Percentiles rank a stretch among this genome's conserved stretches.
Evolutionary conservation across 73 alveolate genomes (phyloP).

Genomic region (Tetrahymena borealis): DNA sequence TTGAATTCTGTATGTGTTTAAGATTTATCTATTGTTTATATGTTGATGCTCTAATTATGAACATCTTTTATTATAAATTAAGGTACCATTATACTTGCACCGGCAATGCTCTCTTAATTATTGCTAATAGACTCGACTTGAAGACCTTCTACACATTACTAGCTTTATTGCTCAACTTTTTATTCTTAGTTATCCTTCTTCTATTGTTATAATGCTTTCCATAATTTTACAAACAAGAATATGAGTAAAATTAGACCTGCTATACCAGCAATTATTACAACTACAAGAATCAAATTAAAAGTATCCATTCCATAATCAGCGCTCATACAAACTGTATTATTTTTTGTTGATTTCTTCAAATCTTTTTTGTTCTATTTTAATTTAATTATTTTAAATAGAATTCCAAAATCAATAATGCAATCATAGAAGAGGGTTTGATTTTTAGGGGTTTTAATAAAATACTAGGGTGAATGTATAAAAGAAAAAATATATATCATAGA

Average conservation of each 20-base stretch:
- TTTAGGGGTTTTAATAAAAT: too few relatives aligned
- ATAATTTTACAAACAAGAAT: neutral
- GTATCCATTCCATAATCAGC: neutral
- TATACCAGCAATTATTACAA: neutral
- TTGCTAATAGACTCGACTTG: neutral
- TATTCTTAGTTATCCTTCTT: neutral
- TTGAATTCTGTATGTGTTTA: neutral
- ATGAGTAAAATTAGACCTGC: neutral
- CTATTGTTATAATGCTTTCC: neutral
- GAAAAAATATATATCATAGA: too few relatives aligned
- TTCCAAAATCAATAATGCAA: too few relatives aligned
- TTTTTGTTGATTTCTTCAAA: neutral
- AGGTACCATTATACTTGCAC: neutral
- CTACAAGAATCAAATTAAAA: neutral
- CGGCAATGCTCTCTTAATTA: neutral
- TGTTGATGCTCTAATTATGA: neutral
- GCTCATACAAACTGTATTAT: neutral
- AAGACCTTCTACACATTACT: neutral
- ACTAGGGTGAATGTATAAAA: too few relatives aligned
- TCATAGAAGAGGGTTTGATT: too few relatives aligned
- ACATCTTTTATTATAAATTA: neutral
- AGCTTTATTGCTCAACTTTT: neutral
- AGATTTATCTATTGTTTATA: neutral
- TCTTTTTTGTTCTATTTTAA: neutral
- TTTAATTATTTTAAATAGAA: too few relatives aligned